Evolutionary conservation across 164 flowering plant genomes (phyloP).

Genomic region (Litsea cubeba): DNA sequence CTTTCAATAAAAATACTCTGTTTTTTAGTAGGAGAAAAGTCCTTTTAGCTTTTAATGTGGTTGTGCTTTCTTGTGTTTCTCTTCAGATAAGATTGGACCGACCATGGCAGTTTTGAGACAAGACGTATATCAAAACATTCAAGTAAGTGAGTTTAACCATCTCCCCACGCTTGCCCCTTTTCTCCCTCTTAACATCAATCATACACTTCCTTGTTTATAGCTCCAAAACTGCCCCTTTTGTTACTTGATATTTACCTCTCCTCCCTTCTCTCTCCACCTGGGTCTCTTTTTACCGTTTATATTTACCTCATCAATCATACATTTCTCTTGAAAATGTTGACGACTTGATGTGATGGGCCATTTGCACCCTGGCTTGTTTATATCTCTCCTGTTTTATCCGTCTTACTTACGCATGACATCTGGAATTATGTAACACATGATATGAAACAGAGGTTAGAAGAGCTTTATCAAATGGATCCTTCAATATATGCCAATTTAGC

Average conservation of each 20-base stretch:
- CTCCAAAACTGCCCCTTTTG: neutral
- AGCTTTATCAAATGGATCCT: conserved; percentile 45
- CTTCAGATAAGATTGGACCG: conserved; percentile 93
- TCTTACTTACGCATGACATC: neutral
- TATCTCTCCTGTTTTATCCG: neutral
- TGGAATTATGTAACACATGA: neutral
- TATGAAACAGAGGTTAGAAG: conserved; percentile 54
- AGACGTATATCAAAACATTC: conserved; percentile 67
- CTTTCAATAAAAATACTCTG: neutral
- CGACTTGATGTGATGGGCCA: neutral
- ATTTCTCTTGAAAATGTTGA: no score
- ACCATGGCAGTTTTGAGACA: conserved; percentile 85
- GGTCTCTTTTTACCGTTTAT: no score
- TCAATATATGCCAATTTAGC: conserved; percentile 42
- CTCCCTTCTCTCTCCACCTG: neutral
- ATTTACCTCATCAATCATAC: neutral
- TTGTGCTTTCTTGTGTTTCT: conserved; percentile 1
- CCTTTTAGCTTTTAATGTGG: conserved; percentile 1
- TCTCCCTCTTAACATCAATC: neutral
- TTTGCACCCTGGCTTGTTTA: neutral
- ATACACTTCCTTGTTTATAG: neutral
- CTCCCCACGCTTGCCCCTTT: no score
- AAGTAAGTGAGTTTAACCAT: conserved; percentile 30
- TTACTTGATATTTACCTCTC: neutral
- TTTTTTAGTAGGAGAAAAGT: neutral